phyloP scores from a whole-genome alignment of 805 yeast genomes.

The Blastobotrys robertii region DNA sequence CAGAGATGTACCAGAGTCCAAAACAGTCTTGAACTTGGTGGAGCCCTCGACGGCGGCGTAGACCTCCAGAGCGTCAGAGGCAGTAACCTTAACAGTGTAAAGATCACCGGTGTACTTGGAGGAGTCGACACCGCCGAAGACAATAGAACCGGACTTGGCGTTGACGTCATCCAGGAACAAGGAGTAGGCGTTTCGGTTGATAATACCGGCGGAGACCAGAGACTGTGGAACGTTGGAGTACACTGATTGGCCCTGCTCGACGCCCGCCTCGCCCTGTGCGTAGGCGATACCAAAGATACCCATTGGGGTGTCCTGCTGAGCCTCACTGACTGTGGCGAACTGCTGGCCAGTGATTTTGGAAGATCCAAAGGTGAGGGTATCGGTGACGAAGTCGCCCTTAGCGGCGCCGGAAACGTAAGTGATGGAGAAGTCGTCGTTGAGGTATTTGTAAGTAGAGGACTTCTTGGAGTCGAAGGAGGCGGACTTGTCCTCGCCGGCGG shows the following conservation, averaged over 20 bases:
- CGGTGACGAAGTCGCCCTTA: constrained; percentile 49
- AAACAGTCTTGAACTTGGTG: constrained; percentile 9
- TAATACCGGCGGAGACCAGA: constrained; percentile 46
- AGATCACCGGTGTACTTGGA: constrained; percentile 33
- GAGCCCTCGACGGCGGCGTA: constrained; percentile 27
- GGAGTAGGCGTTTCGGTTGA: constrained; percentile 47
- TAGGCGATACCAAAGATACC: constrained; percentile 23
- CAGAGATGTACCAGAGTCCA: constrained; percentile 48
- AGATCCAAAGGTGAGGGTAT: constrained; percentile 41
- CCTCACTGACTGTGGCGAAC: constrained; percentile 11
- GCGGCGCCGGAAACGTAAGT: constrained; percentile 31
- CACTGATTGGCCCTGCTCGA: constrained; percentile 1
- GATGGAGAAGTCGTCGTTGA: constrained; percentile 17
- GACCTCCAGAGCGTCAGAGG: constrained; percentile 15
- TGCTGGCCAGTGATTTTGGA: constrained; percentile 30
- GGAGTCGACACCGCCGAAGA: constrained; percentile 45
- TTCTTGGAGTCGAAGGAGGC: constrained; percentile 3
- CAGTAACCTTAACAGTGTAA: constrained; percentile 32
- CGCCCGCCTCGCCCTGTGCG: constrained; percentile 18
- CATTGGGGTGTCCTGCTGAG: constrained; percentile 2
- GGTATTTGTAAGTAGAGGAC: constrained; percentile 18
- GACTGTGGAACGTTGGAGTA: constrained; percentile 56
- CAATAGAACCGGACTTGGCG: constrained; percentile 19
- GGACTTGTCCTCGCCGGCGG: constrained; percentile 1
- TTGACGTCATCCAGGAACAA: constrained; percentile 40